Evolutionary conservation across 2,329 filamentous ascomycete genomes (phyloP), one percentile per base, ranked within the genome.

Genomic region (Purpureocillium lavendulum): DNA sequence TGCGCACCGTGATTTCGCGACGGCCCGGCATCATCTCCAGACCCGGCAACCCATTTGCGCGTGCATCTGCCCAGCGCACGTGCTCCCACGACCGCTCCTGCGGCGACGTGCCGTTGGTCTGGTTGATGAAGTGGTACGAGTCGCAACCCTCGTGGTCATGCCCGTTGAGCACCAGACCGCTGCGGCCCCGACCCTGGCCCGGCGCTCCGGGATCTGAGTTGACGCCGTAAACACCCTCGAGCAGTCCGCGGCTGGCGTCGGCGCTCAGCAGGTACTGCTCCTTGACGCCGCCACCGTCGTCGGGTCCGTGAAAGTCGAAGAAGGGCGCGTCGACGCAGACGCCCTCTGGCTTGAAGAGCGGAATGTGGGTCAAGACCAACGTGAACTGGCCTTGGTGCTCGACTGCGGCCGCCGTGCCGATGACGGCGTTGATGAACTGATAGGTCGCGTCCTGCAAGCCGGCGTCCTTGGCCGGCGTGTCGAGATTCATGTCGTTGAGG

Each of bases 71-170:
- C 68, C 73, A 81, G 10, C 60, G 58, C 13, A 56, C 57, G 0
- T 67, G 65, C 50, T 77, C 61, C 75, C 75, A 80, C 9, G 53
- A 51, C 3, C 70, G 62, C 11, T 71, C 65, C 2, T 56, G 56
- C 1, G 54, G 44, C 2, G 50, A 47, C 4, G 60, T 60, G 34
- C 62, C 64, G 35, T 66, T 58, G 13, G 70, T 72, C 54, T 82
- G 79, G 59, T 85, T 81, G 56, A 87, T 72, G 53, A 75, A 90
- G 65, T 98, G 92, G 54, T 84, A 83, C 7, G 82, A 84, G 60
- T 97, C 88, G 57, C 92, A 98, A 7, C 92, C 92, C 49, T 85
- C 86, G 59, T 98, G 92, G 55, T 98, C 92, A 57, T 98, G 92
- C 0, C 92, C 92, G 36, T 89, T 96, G 30, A 98, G 64, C 18